These are phyloP conservation scores for Scedosporium aurantiacum DNA, from an alignment of 2,329 filamentous ascomycete genomes.

Conservation along the genomic window DNA sequence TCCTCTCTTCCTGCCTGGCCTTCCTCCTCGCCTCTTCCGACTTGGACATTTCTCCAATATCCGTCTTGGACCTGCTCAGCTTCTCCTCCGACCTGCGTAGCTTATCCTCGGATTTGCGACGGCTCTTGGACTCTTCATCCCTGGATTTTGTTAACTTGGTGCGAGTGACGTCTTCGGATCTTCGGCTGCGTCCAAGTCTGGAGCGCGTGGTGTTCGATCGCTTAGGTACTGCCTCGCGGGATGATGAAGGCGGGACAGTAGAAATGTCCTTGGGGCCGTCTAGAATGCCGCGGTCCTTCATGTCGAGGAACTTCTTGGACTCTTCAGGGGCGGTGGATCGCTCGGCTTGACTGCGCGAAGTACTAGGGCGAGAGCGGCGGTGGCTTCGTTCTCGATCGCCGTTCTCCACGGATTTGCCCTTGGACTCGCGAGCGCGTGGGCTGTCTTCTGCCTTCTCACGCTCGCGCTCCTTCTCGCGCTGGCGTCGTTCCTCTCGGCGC, in stretches of 20 bases:
- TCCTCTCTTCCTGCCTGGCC: conserved; percentile 8
- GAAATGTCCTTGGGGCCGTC: conserved; percentile 1
- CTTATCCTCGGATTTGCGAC: conserved; percentile 1
- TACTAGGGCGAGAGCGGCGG: conserved; percentile 1
- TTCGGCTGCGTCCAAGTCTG: not conserved
- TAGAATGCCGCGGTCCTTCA: conserved; percentile 1
- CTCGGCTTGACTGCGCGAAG: conserved; percentile 1
- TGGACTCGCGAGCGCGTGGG: not conserved
- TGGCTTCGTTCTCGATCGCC: not conserved
- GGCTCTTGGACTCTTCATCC: not conserved
- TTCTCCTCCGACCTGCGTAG: not conserved
- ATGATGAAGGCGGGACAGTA: not conserved
- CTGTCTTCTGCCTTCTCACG: not conserved
- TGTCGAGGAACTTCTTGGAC: conserved; percentile 6
- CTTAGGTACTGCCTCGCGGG: conserved; percentile 8
- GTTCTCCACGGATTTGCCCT: not conserved
- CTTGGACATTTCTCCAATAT: not conserved
- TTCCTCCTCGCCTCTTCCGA: conserved; percentile 9
- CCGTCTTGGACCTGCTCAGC: conserved; percentile 8
- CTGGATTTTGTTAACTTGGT: not conserved
- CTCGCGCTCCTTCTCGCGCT: conserved; percentile 5
- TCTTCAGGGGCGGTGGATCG: not conserved
- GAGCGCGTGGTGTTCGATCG: conserved; percentile 6
- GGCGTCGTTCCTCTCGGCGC: conserved; percentile 34
- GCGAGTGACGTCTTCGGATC: not conserved